Evolutionary conservation across 768 basidiomycete genomes (phyloP).

Genomic region (Amanita rimosa): DNA sequence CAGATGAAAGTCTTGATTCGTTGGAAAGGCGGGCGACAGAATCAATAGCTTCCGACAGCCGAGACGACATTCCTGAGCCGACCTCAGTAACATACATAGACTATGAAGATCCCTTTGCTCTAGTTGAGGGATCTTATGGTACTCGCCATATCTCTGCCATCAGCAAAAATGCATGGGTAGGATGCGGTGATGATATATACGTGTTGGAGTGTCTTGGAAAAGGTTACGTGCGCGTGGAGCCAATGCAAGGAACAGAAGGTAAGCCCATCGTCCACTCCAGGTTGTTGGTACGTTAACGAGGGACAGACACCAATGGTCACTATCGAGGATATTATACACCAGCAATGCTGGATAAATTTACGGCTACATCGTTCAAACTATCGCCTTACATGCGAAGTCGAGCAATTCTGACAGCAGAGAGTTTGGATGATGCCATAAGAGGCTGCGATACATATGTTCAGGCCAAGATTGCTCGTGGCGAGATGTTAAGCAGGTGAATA

Average conservation of each 20-base stretch:
- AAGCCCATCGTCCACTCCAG: neutral
- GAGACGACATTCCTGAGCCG: slow-evolving; percentile 36
- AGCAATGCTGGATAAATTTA: slow-evolving; percentile 30
- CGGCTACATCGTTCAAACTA: slow-evolving; percentile 30
- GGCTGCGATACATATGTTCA: slow-evolving; percentile 61
- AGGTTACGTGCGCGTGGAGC: slow-evolving; percentile 58
- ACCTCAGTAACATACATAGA: slow-evolving; percentile 64
- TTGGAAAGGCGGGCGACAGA: slow-evolving; percentile 31
- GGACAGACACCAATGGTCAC: slow-evolving; percentile 18
- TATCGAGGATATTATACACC: slow-evolving; percentile 49
- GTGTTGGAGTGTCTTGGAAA: slow-evolving; percentile 67
- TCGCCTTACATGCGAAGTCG: slow-evolving; percentile 46
- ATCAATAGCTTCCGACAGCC: slow-evolving; percentile 13
- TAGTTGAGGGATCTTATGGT: slow-evolving; percentile 38
- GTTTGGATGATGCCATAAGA: slow-evolving; percentile 48
- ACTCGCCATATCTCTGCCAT: slow-evolving; percentile 41
- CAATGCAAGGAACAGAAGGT: slow-evolving; percentile 23
- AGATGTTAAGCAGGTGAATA: slow-evolving; percentile 35
- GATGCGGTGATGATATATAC: slow-evolving; percentile 59
- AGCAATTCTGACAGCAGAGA: slow-evolving; percentile 39
- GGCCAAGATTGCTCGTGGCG: slow-evolving; percentile 42
- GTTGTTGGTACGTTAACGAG: neutral
- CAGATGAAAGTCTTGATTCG: slow-evolving; percentile 42
- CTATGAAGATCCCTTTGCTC: slow-evolving; percentile 61
- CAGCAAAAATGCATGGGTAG: slow-evolving; percentile 68